Evolutionary conservation across 2,329 filamentous ascomycete species (phyloP).

Genomic region (Talaromyces sp.): DNA sequence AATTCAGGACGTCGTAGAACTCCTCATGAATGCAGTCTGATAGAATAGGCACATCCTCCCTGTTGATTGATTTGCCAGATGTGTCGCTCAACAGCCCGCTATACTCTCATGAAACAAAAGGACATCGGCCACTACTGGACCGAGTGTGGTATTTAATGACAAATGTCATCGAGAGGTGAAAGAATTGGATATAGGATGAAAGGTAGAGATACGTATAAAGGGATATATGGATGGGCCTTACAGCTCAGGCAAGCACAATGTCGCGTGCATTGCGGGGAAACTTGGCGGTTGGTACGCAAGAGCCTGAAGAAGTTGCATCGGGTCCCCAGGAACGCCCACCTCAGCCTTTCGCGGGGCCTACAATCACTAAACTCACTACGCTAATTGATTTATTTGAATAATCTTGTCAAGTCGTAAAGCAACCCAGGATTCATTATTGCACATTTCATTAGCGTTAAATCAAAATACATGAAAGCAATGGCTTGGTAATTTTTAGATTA

Average conservation of each 20-base stretch:
- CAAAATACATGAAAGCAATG: slow-evolving; percentile 4
- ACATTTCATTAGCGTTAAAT: slow-evolving; percentile 3
- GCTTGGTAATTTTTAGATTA: not conserved
- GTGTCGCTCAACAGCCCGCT: slow-evolving; percentile 1
- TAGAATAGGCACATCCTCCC: not conserved
- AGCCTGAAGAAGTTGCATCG: not conserved
- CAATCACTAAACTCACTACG: not conserved
- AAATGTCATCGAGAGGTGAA: not conserved
- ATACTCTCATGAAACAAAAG: not conserved
- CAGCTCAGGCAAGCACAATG: not conserved
- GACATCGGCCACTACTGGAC: slow-evolving; percentile 1
- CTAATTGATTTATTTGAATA: too few species aligned
- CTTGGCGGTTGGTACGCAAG: not conserved
- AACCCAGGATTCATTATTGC: not conserved
- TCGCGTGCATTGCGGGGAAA: slow-evolving; percentile 9
- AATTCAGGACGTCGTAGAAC: not conserved
- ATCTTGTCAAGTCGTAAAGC: not conserved
- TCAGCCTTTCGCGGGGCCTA: not conserved
- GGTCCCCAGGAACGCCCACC: not conserved
- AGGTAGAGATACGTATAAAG: not conserved
- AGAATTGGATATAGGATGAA: not conserved
- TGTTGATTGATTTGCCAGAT: not conserved
- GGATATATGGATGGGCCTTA: not conserved
- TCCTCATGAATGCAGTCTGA: not conserved
- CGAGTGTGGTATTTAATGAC: not conserved